Evolutionary conservation across 1,139 yeast species (phyloP).

Genomic region (Hyphopichia buzzinii): DNA sequence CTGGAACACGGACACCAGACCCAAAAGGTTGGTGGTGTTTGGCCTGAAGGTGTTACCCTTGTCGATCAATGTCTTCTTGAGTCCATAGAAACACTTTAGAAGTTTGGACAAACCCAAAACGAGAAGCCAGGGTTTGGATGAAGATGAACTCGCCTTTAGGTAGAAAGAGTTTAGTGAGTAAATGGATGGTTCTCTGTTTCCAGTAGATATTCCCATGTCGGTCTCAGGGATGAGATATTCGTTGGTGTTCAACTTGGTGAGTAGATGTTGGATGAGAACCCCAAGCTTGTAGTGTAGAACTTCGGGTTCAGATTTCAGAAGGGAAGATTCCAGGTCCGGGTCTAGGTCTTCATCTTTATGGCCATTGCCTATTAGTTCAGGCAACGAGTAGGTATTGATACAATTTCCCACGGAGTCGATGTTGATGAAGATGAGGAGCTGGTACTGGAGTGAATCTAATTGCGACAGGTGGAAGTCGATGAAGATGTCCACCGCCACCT

Average conservation of each 20-base stretch:
- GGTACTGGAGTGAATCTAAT: conserved; percentile 30
- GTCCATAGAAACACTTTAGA: conserved; percentile 23
- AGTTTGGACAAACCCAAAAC: conserved; percentile 28
- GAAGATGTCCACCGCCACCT: conserved; percentile 29
- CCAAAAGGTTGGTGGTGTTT: background rate
- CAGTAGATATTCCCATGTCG: conserved; percentile 18
- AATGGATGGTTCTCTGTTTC: conserved; percentile 20
- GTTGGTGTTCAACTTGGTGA: conserved; percentile 15
- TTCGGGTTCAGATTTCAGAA: conserved; percentile 8
- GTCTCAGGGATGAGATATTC: conserved; percentile 16
- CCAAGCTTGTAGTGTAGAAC: conserved; percentile 18
- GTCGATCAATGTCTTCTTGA: conserved; percentile 10
- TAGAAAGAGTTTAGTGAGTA: conserved; percentile 25
- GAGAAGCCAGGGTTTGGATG: conserved; percentile 31
- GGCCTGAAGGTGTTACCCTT: background rate
- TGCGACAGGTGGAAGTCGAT: conserved; percentile 27
- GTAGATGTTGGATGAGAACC: conserved; percentile 20
- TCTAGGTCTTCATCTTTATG: conserved; percentile 8
- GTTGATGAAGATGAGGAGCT: conserved; percentile 37
- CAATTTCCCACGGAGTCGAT: conserved; percentile 19
- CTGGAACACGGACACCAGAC: background rate
- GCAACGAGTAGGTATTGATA: conserved; percentile 15
- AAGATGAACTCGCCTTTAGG: conserved; percentile 13
- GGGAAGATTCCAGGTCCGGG: conserved; percentile 6
- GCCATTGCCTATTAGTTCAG: conserved; percentile 15